phyloP scores from a whole-genome alignment of 176 grass and related monocot genomes.

The Tuctoria greenei region DNA sequence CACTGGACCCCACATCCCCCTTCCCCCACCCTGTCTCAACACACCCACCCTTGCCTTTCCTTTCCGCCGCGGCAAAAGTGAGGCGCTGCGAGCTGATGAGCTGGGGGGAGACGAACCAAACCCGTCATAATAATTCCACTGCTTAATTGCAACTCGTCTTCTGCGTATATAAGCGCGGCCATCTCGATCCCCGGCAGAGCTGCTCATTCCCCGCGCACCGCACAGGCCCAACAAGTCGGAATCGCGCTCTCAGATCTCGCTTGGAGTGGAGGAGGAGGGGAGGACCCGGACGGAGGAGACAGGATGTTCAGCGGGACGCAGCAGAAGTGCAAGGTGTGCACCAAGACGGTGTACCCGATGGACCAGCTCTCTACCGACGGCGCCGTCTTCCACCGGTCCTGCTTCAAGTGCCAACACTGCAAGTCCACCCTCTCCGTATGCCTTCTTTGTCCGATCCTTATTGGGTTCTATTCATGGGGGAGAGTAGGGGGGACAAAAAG shows the following conservation, averaged over 20 bases:
- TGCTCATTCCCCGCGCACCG: slow-evolving; percentile 19
- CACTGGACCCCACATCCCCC: not conserved
- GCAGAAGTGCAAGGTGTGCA: slow-evolving; percentile 85
- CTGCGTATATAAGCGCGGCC: slow-evolving; percentile 38
- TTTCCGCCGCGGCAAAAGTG: slow-evolving; percentile 53
- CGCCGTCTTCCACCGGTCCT: slow-evolving; percentile 69
- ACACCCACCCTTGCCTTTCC: not conserved
- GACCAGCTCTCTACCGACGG: slow-evolving; percentile 82
- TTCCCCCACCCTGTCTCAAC: not conserved
- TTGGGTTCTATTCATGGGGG: not conserved
- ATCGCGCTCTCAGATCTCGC: slow-evolving; percentile 34
- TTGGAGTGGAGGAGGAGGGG: not conserved
- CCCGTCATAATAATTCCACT: slow-evolving; percentile 39
- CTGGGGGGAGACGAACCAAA: slow-evolving; percentile 20
- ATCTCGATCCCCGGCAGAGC: not conserved
- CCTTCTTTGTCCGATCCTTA: not conserved
- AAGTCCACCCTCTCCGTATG: slow-evolving; percentile 79
- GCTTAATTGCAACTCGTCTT: slow-evolving; percentile 8
- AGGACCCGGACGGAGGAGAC: not conserved
- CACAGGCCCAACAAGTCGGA: slow-evolving; percentile 16
- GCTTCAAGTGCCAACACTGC: slow-evolving; percentile 97
- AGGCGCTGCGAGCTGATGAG: slow-evolving; percentile 21
- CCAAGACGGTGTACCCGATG: slow-evolving; percentile 95
- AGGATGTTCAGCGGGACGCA: slow-evolving; percentile 67
- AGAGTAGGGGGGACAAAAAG: not conserved